A percentile compares a stretch with the other conserved stretches of the same genome.
Evolutionary conservation across 805 yeast species (phyloP).

Genomic region (Metschnikowia arizonensis): DNA sequence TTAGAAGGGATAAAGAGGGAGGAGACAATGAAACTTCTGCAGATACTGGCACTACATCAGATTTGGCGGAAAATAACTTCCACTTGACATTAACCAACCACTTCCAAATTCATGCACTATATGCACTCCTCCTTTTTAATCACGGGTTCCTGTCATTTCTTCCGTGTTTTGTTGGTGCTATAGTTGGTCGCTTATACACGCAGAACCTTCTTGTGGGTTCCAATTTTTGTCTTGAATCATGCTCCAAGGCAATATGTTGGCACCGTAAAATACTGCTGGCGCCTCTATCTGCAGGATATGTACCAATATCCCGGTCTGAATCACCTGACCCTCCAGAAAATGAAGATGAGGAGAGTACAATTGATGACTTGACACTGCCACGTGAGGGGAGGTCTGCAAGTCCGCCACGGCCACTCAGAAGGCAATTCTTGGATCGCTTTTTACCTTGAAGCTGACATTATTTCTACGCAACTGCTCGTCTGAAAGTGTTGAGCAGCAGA

Average conservation of each 20-base stretch:
- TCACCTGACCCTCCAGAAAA: slow-evolving; percentile 6
- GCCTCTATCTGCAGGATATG: neutral
- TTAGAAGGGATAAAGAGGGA: slow-evolving; percentile 8
- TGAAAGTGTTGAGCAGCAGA: too few relatives aligned
- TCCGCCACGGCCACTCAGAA: slow-evolving; percentile 57
- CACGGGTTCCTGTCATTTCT: slow-evolving; percentile 37
- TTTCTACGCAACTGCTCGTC: too few relatives aligned
- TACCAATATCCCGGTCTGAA: neutral
- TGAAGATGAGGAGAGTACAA: slow-evolving; percentile 24
- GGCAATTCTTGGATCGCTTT: slow-evolving; percentile 58
- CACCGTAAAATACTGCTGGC: neutral
- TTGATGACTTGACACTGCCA: slow-evolving; percentile 16
- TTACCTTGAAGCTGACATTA: too few relatives aligned
- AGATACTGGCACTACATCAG: too few relatives aligned
- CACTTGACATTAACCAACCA: slow-evolving; percentile 29
- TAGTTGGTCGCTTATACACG: slow-evolving; percentile 42
- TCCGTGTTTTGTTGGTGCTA: slow-evolving; percentile 39
- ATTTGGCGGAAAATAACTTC: neutral
- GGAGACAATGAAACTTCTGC: too few relatives aligned
- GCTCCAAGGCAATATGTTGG: neutral
- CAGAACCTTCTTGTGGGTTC: slow-evolving; percentile 43
- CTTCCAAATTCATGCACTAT: slow-evolving; percentile 38
- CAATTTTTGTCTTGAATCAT: slow-evolving; percentile 9
- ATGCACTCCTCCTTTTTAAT: slow-evolving; percentile 38
- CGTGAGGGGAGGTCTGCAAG: slow-evolving; percentile 44